Evolutionary conservation across 495 filamentous ascomycete genomes (phyloP), one percentile per base, ranked within the genome.

Genomic region (Penicillium subrubescens): DNA sequence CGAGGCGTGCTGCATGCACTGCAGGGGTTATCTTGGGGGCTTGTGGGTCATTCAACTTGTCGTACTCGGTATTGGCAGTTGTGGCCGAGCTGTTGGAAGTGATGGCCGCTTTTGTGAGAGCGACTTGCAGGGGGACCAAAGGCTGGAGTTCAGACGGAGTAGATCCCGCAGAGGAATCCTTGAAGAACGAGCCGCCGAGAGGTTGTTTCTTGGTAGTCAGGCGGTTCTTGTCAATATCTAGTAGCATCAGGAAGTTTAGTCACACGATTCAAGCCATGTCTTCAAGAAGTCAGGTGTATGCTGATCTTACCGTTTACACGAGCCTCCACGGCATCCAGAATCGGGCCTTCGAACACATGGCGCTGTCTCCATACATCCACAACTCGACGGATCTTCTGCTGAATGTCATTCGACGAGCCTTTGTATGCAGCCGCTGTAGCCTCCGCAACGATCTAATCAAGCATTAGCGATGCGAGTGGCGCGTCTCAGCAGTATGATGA

Each of bases 361-460:
- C 95, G 85, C 63, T 92, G 87, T 71, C 90, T 87, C 96, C 95
- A 98, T 3, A 98, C 95, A 70, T 98, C 93, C 7, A 98, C 86
- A 12, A 97, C 94, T 25, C 95, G 87, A 52, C 89, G 84, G 11
- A 99, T 81, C 76, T 97, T 97, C 64, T 88, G 83, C 71, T 97
- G 94, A 29, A 96, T 86, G 57, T 97, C 93, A 51, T 85, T 82
- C 31, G 90, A 85, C 14, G 93, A 85, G 34, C 94, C 92, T 77
- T 92, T 95, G 77, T 97, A 98, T 57, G 96, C 93, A 10, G 83
- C 81, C 29, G 90, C 83, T 10, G 88, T 90, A 10, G 92, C 94
- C 70, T 98, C 96, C 2, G 89, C 92, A 60, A 99, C 90, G 68
- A 96, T 81, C 86, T 89, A 65, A 8, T 35, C 21, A 19, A 8